A percentile compares a stretch with the other conserved stretches of the same genome.
Evolutionary conservation across 345 rosid species (phyloP).

Genomic region (Melaleuca alternifolia): DNA sequence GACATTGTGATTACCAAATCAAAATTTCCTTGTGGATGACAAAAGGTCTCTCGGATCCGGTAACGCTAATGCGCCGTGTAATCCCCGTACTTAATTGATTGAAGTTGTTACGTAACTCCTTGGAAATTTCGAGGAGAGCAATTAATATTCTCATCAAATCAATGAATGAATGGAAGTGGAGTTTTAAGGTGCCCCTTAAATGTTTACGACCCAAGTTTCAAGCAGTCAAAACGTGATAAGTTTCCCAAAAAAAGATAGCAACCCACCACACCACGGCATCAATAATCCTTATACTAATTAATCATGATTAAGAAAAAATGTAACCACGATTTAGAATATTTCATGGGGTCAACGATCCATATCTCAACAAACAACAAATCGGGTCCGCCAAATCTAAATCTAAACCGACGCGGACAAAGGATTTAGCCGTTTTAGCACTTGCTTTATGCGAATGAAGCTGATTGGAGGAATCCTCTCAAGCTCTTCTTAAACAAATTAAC

Average conservation of each 20-base stretch:
- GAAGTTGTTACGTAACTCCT: neutral
- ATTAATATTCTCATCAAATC: neutral
- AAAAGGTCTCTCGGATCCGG: neutral
- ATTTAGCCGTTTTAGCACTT: neutral
- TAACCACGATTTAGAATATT: neutral
- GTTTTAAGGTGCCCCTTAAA: neutral
- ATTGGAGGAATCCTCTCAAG: neutral
- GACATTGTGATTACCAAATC: too few species aligned
- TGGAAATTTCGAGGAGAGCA: neutral
- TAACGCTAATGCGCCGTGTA: neutral
- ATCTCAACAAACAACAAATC: neutral
- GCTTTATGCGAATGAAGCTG: neutral
- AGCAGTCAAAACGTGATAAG: neutral
- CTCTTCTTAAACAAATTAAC: too few species aligned
- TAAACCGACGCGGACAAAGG: neutral
- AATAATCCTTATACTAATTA: neutral
- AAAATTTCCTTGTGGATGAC: neutral
- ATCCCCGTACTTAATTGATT: neutral
- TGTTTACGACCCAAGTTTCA: neutral
- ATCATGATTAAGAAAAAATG: neutral
- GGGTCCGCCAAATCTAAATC: neutral
- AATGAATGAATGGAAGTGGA: neutral
- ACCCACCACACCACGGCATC: neutral
- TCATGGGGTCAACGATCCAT: neutral
- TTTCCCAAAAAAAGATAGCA: neutral